Evolutionary conservation across 2,329 filamentous ascomycete genomes (phyloP).

Genomic region (Nemania abortiva): DNA sequence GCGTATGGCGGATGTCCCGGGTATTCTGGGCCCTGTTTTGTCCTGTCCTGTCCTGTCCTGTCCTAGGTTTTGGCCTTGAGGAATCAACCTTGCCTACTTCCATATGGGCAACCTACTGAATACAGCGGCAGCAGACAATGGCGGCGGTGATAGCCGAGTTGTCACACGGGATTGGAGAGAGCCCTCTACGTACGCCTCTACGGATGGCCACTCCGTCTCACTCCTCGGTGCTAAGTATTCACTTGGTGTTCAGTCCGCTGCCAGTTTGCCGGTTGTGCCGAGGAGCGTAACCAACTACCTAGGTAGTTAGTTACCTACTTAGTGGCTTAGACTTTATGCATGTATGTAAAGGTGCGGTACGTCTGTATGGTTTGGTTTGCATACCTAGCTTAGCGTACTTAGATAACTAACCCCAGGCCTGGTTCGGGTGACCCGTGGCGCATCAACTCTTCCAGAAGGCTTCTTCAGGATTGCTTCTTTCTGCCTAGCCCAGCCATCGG

Average conservation of each 20-base stretch:
- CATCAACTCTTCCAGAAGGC: slow-evolving; percentile 34
- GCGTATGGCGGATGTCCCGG: background rate
- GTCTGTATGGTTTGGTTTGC: no score
- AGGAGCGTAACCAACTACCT: no score
- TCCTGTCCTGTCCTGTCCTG: background rate
- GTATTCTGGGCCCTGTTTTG: background rate
- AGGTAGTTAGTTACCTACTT: no score
- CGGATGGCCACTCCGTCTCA: background rate
- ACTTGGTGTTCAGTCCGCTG: background rate
- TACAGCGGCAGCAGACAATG: no score
- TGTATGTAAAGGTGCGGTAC: no score
- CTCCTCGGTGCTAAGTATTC: slow-evolving; percentile 20
- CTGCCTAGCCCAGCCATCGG: slow-evolving; percentile 21
- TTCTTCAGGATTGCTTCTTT: slow-evolving; percentile 37
- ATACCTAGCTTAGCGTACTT: no score
- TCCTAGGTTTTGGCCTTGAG: no score
- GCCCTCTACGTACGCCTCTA: no score
- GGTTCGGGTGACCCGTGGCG: background rate
- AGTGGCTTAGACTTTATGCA: no score
- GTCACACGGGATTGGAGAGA: slow-evolving; percentile 1
- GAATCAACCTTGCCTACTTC: no score
- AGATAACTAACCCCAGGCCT: background rate
- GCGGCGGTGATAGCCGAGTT: no score
- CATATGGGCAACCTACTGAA: no score
- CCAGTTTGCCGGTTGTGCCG: slow-evolving; percentile 26